Conservation (phyloP, 2,329 filamentous ascomycete species). For the Fusarium mexicanum region DNA sequence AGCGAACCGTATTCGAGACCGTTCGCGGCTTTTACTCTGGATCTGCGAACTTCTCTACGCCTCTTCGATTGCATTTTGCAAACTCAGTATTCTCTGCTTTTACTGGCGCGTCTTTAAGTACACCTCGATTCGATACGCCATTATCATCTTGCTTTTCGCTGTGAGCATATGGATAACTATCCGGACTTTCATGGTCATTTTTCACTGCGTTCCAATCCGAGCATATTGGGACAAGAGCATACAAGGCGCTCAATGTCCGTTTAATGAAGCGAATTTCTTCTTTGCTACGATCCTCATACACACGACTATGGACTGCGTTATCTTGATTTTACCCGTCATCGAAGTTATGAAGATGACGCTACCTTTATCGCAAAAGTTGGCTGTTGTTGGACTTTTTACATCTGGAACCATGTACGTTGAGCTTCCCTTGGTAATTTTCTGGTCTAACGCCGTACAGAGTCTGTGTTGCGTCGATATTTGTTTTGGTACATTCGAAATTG, state of each 20-base stretch:
- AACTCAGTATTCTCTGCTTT: conserved; percentile 43
- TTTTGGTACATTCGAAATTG: conserved; percentile 11
- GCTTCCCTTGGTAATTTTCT: rapidly evolving
- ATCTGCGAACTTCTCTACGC: conserved; percentile 37
- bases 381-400: conserved; percentile 15
- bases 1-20: neutral
- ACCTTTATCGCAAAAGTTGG: conserved; percentile 12
- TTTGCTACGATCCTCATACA: conserved; percentile 47
- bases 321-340: conserved; percentile 12
- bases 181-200: conserved; percentile 46
- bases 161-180: conserved; percentile 42
- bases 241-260: conserved; percentile 37
- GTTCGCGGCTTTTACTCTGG: conserved; percentile 29
- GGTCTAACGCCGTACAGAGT: neutral
- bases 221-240: conserved; percentile 47
- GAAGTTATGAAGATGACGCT: conserved; percentile 25
- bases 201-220: conserved; percentile 48
- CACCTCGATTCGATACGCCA: conserved; percentile 41
- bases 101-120: conserved; percentile 46
- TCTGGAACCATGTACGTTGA: conserved; percentile 14
- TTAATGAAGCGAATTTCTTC: conserved; percentile 46
- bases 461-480: conserved; percentile 29
- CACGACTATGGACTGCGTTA: conserved; percentile 36
- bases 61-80: conserved; percentile 41
- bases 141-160: conserved; percentile 32